A percentile compares a stretch with the other conserved stretches of the same genome.
Conservation (phyloP, 768 basidiomycete genomes). For the Chalciporus chontae region DNA sequence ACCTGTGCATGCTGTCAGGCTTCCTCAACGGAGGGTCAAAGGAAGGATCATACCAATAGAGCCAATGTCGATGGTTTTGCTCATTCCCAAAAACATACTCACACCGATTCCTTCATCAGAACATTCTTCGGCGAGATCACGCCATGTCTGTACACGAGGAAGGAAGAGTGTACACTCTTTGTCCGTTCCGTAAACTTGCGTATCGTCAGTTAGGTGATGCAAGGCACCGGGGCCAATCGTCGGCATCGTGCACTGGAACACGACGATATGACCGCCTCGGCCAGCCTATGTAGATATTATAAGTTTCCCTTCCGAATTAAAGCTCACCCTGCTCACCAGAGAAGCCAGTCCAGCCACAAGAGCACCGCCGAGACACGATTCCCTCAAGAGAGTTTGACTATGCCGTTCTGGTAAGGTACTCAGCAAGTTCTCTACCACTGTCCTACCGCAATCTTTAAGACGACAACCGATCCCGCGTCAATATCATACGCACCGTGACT, state of each 20-base stretch:
- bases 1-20: conserved; percentile 36
- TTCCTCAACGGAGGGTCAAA: conserved; percentile 3
- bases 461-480: neutral
- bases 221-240: conserved; percentile 73
- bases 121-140: conserved; percentile 80
- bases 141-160: conserved; percentile 79
- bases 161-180: conserved; percentile 81
- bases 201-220: conserved; percentile 53
- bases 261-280: conserved; percentile 71
- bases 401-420: conserved; percentile 61
- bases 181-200: conserved; percentile 72
- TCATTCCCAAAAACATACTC: conserved; percentile 82
- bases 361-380: conserved; percentile 76
- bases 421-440: conserved; percentile 64
- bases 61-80: conserved; percentile 78
- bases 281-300: conserved; percentile 42
- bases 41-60: conserved; percentile 59
- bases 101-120: conserved; percentile 89
- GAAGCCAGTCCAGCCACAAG: conserved; percentile 68
- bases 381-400: conserved; percentile 41
- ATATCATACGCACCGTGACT: conserved; percentile 55
- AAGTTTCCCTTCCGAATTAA: conserved; percentile 12
- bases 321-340: conserved; percentile 46
- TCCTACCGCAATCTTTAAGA: conserved; percentile 35
- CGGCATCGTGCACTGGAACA: conserved; percentile 70